Conservation (phyloP, 768 basidiomycete species). For the Pilatotrama ljubarskyi region DNA sequence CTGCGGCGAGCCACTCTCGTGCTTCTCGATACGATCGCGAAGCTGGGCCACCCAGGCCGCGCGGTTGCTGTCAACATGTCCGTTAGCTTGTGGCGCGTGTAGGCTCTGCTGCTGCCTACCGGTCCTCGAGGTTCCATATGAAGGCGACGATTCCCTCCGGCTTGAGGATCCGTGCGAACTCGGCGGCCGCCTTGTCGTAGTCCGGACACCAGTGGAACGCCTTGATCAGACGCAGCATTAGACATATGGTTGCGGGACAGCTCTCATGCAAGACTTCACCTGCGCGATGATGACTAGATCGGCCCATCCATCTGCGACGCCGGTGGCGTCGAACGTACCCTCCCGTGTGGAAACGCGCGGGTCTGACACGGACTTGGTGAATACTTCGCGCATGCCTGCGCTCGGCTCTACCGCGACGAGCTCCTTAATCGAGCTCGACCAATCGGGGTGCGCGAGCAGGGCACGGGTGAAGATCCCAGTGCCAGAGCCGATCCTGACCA, state of each 20-base stretch:
- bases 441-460: conserved; percentile 62
- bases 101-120: conserved; percentile 39
- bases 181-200: conserved; percentile 65
- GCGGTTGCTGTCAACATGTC: conserved; percentile 40
- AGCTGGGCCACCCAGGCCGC: conserved; percentile 76
- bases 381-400: conserved; percentile 79
- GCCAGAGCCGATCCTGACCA: conserved; percentile 71
- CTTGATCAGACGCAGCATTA: conserved; percentile 36
- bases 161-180: conserved; percentile 81
- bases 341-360: conserved; percentile 53
- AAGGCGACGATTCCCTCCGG: conserved; percentile 69
- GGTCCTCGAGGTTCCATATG: conserved; percentile 92
- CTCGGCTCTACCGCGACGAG: conserved; percentile 83
- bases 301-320: conserved; percentile 66
- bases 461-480: conserved; percentile 90
- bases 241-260: neutral
- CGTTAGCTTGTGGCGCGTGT: neutral
- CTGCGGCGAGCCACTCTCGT: conserved; percentile 79
- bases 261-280: conserved; percentile 36
- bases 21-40: conserved; percentile 64
- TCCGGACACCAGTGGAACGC: conserved; percentile 96
- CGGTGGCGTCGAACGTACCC: conserved; percentile 70
- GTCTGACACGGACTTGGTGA: conserved; percentile 56
- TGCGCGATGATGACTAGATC: conserved; percentile 80
- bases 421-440: conserved; percentile 48